Percentiles rank a stretch among this genome's conserved stretches.
Conservation (phyloP, 176 grass and related monocot species). For the Cenchrus fungigraminus region DNA sequence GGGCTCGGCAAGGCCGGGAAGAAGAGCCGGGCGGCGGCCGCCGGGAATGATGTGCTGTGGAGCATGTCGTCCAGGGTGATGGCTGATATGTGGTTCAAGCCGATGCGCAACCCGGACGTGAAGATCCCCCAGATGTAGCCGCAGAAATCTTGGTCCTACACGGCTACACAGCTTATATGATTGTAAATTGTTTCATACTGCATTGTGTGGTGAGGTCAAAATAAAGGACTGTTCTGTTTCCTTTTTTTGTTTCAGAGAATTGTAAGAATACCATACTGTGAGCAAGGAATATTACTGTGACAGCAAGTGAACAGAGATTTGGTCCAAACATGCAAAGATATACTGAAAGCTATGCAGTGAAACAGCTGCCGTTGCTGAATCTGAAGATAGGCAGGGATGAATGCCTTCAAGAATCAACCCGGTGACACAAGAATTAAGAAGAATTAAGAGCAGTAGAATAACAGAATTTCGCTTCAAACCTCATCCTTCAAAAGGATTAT, state of each 20-base stretch:
- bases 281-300: background rate
- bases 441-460: constrained; percentile 5
- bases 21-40: constrained; percentile 44
- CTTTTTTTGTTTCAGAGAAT: background rate
- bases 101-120: constrained; percentile 87
- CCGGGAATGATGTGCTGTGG: constrained; percentile 62
- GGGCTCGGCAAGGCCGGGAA: constrained; percentile 69
- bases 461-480: background rate
- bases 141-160: background rate
- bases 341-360: background rate
- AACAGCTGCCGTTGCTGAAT: background rate
- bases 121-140: constrained; percentile 52
- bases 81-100: constrained; percentile 97
- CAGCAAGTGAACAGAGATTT: background rate
- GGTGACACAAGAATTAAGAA: background rate
- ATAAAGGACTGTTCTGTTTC: background rate
- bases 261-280: constrained; percentile 21
- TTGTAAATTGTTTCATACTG: constrained; percentile 12
- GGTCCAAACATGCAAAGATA: background rate
- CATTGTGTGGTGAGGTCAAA: constrained; percentile 6
- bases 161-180: background rate
- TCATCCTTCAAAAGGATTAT: constrained; percentile 31
- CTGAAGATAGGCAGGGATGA: background rate
- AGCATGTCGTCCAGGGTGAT: constrained; percentile 92
- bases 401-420: background rate